Base-by-base conservation (phyloP, 2,329 filamentous ascomycete genomes). In the Drechslerella stenobrocha region DNA sequence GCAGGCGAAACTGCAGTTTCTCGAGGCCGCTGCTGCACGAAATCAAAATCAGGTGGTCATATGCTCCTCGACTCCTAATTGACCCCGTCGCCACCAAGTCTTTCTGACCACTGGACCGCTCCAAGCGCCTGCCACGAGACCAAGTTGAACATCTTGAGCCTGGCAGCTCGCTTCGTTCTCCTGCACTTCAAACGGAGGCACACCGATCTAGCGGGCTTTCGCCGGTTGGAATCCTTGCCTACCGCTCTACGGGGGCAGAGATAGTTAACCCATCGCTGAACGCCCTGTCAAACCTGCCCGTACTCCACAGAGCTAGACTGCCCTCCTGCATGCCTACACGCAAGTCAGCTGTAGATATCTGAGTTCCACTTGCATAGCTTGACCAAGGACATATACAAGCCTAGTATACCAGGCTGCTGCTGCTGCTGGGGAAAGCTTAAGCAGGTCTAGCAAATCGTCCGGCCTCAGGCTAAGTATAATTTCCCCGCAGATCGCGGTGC, bases 21-120 rank as follows among this genome's bases (percentile, higher is more conserved):
- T 51, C 53, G 48, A 55, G 45, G 51, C 44, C 55, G 55, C 55
- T 59, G 35, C 55, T 67, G 55, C 63, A 60, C 50, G 51, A 67
- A 67, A 60, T 60, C 63, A 37, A 59, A 20, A 46, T 67, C 63
- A 67, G 63, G 63, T 67, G 63, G 63, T 60, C 63, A 67, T 67
- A 59, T 67, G 63, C 63, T 56, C 63, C 63, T 52, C 55, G 55
- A 56, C 40, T 67, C 34, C 46, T 24, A 35, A 45, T 56, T 45
- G 34, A 26, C 42, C 51, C 53, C 34, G 35, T 28, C 45, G 34
- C 35, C 35, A 28, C 56, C 63, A 32, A 37, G 44, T 35, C 20
- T 60, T 18, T 42, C 37, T 42, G 15, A 42, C 7, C 15, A 42
- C 37, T 42, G 4, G 37, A 18, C 37, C 15, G 15, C 37, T 18